phyloP scores from a whole-genome alignment of 2,329 filamentous ascomycete genomes.

The Penicillium janthinellum region DNA sequence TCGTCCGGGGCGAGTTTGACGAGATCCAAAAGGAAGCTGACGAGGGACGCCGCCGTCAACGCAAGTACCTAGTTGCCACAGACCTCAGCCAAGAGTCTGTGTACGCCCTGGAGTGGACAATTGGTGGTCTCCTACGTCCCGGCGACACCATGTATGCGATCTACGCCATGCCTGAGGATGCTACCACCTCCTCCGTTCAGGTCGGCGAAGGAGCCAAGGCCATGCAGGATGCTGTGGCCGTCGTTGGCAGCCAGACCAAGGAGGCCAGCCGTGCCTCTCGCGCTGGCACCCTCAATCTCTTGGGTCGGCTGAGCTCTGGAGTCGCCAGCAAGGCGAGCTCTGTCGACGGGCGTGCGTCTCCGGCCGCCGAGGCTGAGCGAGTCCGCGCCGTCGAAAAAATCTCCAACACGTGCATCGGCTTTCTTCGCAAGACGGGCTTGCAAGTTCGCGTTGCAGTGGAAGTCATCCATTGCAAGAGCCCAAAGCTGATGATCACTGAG shows the following conservation, averaged over 20 bases:
- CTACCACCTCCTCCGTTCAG: conserved; percentile 45
- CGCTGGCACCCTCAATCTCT: conserved; percentile 33
- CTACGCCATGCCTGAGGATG: conserved; percentile 89
- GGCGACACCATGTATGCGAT: conserved; percentile 93
- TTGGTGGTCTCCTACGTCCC: conserved; percentile 90
- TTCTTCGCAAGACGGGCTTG: conserved; percentile 85
- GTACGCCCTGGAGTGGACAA: conserved; percentile 95
- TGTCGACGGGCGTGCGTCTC: conserved; percentile 53
- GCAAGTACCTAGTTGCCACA: conserved; percentile 94
- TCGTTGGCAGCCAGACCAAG: conserved; percentile 62
- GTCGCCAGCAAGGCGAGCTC: conserved; percentile 47
- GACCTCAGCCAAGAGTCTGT: conserved; percentile 93
- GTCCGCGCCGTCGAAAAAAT: conserved; percentile 80
- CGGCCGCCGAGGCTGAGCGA: conserved; percentile 74
- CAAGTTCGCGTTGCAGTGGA: conserved; percentile 94
- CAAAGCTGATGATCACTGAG: conserved; percentile 93
- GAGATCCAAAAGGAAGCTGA: conserved; percentile 73
- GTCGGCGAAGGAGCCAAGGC: conserved; percentile 73
- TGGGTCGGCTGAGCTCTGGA: conserved; percentile 41
- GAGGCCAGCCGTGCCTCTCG: conserved; percentile 52
- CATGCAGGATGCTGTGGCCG: conserved; percentile 73
- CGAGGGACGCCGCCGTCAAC: conserved; percentile 73
- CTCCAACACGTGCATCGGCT: conserved; percentile 77
- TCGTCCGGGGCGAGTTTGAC: conserved; percentile 83
- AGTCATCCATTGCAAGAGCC: conserved; percentile 97